A percentile compares a stretch with the other conserved stretches of the same genome.
Conservation (phyloP, 2,329 filamentous ascomycete genomes). For the Talaromyces sp. region DNA sequence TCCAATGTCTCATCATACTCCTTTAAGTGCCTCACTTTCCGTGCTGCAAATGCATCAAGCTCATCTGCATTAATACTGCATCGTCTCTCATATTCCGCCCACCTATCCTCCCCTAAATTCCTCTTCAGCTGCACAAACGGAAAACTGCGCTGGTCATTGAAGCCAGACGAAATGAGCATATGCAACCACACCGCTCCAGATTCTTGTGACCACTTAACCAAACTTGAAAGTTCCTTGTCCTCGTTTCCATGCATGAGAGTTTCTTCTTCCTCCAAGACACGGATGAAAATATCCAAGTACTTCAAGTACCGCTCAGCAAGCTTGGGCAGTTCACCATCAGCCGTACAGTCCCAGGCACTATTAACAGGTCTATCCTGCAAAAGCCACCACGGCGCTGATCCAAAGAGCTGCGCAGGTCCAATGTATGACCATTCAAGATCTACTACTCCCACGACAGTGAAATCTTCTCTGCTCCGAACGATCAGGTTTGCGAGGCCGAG, state of each 20-base stretch:
- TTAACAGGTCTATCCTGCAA: constrained; percentile 32
- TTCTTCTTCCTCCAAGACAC: constrained; percentile 11
- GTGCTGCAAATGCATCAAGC: background rate
- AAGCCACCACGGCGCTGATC: constrained; percentile 40
- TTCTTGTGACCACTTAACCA: constrained; percentile 35
- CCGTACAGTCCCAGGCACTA: constrained; percentile 28
- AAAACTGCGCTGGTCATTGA: constrained; percentile 34
- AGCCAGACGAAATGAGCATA: constrained; percentile 35
- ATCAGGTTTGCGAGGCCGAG: constrained; percentile 41
- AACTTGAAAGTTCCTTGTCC: constrained; percentile 26
- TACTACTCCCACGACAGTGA: constrained; percentile 37
- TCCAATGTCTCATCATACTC: background rate
- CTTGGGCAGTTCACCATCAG: background rate
- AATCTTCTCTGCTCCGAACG: constrained; percentile 34
- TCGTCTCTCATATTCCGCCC: background rate
- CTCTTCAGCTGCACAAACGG: constrained; percentile 24
- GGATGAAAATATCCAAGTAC: constrained; percentile 1
- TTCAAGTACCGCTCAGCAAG: constrained; percentile 4
- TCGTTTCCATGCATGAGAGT: background rate
- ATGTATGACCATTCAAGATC: constrained; percentile 42
- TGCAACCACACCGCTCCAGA: constrained; percentile 41
- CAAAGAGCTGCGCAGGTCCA: constrained; percentile 39
- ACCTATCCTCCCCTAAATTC: background rate
- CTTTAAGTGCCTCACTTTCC: background rate
- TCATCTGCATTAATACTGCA: background rate